These are phyloP conservation scores for Nannochloropsis oceanica DNA, from an alignment of 108 stramenopile genomes.

Conservation along the genomic window DNA sequence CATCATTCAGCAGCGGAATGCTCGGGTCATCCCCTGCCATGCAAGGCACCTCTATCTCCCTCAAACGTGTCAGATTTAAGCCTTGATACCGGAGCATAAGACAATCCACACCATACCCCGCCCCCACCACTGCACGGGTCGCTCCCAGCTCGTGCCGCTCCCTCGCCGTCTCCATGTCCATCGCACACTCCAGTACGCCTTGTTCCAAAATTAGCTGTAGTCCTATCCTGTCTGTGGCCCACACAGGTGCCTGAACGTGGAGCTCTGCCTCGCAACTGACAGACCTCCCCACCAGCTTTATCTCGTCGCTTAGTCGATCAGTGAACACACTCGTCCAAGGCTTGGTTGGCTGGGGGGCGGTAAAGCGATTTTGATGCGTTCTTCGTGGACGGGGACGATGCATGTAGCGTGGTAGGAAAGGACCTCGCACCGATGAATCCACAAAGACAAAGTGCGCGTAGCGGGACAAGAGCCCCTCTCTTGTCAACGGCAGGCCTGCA, in stretches of 20 bases:
- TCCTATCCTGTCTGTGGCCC: background rate
- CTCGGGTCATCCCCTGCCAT: background rate
- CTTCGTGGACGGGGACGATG: background rate
- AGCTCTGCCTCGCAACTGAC: background rate
- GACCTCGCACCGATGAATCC: background rate
- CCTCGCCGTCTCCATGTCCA: background rate
- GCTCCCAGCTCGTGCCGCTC: background rate
- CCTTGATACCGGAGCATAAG: background rate
- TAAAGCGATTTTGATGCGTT: background rate
- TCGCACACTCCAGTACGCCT: background rate
- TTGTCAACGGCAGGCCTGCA: background rate
- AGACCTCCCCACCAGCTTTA: background rate
- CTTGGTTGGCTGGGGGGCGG: background rate
- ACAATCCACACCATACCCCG: background rate
- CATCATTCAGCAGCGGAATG: background rate
- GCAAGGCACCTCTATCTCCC: background rate
- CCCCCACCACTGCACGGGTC: background rate
- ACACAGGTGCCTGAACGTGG: background rate
- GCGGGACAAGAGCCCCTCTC: background rate
- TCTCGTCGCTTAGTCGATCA: background rate
- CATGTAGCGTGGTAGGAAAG: background rate
- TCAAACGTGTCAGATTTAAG: background rate
- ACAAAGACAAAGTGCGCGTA: background rate
- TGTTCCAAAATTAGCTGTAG: background rate
- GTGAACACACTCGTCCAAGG: background rate